Base-by-base conservation (phyloP, 2,329 filamentous ascomycete genomes). In the Claviceps sorghi region DNA sequence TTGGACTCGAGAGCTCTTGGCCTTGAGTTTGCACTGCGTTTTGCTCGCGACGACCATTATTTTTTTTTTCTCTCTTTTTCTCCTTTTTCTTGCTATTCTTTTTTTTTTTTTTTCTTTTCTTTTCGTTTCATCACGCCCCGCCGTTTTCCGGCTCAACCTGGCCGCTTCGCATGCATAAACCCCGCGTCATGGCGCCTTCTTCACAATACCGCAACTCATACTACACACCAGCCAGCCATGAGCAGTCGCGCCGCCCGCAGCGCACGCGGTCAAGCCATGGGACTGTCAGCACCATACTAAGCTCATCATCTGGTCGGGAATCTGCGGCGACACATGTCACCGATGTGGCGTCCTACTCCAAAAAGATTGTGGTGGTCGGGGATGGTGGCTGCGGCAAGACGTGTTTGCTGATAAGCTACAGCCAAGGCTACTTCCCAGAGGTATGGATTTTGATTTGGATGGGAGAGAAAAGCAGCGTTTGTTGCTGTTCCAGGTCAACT, bases 351-450 rank as follows among this genome's bases (percentile, higher is more conserved):
- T 80, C 88, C 53, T 96, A 93, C 72, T 97, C 91, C 60, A 98
- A 98, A 77, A 98, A 98, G 78, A 93, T 98, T 66, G 93, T 98
- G 45, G 93, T 98, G 50, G 93, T 98, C 46, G 93, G 93, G 57
- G 93, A 98, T 69, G 93, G 93, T 62, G 93, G 93, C 57, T 98
- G 93, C 70, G 93, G 93, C 62, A 98, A 98, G 82, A 98, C 93
- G 9, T 98, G 93, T 74, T 75, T 98, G 60, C 76, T 98, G 69
- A 98, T 98, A 71, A 96, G 90, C 72, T 98, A 97, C 75, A 95
- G 89, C 64, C 90, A 97, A 73, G 93, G 93, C 55, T 95, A 95
- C 69, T 98, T 98, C 67, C 93, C 93, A 71, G 91, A 98, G 86
- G 93, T 96, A 75, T 60, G 77, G 13, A n/a, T 21, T 29, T 22